Percentiles rank a stretch among this genome's conserved stretches.
phyloP scores from a whole-genome alignment of 148 eudicot species.

The Simmondsia chinensis region DNA sequence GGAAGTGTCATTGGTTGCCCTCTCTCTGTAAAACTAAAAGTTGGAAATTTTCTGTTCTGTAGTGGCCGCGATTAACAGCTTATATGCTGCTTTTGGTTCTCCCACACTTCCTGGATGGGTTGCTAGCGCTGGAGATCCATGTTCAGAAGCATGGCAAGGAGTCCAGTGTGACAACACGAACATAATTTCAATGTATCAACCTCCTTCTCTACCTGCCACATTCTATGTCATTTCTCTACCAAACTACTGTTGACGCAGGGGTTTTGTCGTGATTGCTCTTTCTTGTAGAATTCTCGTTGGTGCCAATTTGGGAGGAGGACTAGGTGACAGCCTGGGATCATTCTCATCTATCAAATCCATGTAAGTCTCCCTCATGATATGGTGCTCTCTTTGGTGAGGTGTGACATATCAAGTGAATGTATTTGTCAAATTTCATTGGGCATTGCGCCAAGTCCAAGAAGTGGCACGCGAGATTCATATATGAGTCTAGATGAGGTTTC shows the following conservation, averaged over 20 bases:
- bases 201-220: constrained; percentile 1
- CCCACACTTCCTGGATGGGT: constrained; percentile 82
- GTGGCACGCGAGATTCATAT: too few relatives aligned
- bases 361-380: constrained; percentile 39
- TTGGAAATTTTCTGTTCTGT: constrained; percentile 10
- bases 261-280: constrained; percentile 4
- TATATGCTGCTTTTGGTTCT: constrained; percentile 68
- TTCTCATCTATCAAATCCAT: constrained; percentile 57
- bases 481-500: too few relatives aligned
- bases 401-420: too few relatives aligned
- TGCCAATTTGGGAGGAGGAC: constrained; percentile 68
- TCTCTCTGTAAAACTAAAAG: constrained; percentile 4
- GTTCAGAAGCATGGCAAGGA: constrained; percentile 83
- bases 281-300: constrained; percentile 44
- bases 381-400: too few relatives aligned
- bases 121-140: constrained; percentile 77
- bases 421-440: too few relatives aligned
- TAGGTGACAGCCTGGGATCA: constrained; percentile 64
- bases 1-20: background rate
- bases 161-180: constrained; percentile 45
- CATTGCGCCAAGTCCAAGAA: too few relatives aligned
- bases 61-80: constrained; percentile 82
- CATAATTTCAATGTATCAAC: constrained; percentile 59
- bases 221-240: background rate
- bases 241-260: background rate